Conservation (phyloP, 2,329 filamentous ascomycete species). For the Westerdykella sp. region DNA sequence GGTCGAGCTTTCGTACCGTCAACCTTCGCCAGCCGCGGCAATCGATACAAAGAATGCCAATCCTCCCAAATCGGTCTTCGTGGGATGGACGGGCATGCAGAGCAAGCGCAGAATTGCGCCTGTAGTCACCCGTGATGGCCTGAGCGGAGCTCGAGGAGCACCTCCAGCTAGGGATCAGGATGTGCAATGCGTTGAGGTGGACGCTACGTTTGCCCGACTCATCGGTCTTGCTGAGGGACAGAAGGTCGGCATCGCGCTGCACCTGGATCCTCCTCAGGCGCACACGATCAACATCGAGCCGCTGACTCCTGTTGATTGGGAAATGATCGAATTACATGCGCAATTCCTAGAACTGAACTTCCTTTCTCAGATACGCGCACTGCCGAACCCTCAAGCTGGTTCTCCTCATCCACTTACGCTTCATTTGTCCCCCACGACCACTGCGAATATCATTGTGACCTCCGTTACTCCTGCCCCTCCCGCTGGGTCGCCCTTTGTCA, state of each 20-base stretch:
- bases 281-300: conserved; percentile 97
- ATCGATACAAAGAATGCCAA: conserved; percentile 37
- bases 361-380: conserved; percentile 81
- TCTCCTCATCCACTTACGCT: conserved; percentile 75
- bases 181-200: conserved; percentile 71
- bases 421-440: conserved; percentile 90
- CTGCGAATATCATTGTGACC: conserved; percentile 81
- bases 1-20: conserved; percentile 78
- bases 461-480: conserved; percentile 71
- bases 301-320: conserved; percentile 92
- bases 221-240: conserved; percentile 75
- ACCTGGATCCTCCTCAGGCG: conserved; percentile 82
- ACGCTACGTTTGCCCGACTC: conserved; percentile 72
- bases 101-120: conserved; percentile 76
- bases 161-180: conserved; percentile 65
- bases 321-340: conserved; percentile 96
- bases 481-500: conserved; percentile 70
- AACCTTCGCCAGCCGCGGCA: conserved; percentile 44
- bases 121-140: conserved; percentile 67
- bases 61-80: conserved; percentile 64
- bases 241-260: conserved; percentile 64
- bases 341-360: conserved; percentile 94
- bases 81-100: conserved; percentile 97
- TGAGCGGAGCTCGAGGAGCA: conserved; percentile 54
- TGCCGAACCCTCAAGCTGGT: conserved; percentile 71